These are phyloP conservation scores for Pichia sp. DNA, from an alignment of 1,139 yeast species.

Conservation along the genomic window DNA sequence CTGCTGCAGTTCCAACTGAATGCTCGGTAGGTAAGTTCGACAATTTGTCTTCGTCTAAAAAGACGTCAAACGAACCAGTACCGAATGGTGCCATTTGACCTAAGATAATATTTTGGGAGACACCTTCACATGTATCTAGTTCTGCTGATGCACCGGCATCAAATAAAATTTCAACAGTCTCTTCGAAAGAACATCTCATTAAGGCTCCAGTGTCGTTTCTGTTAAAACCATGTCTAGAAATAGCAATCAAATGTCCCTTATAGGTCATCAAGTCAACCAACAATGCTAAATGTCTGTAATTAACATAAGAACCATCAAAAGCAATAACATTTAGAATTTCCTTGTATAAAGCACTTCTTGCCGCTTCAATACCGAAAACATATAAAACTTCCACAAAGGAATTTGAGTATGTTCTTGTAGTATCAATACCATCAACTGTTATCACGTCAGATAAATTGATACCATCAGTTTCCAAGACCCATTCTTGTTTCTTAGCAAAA, in stretches of 20 bases:
- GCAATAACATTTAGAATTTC: constrained; percentile 97
- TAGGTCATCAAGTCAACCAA: constrained; percentile 98
- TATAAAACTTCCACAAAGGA: constrained; percentile 94
- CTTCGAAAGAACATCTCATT: constrained; percentile 99
- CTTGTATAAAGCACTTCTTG: constrained; percentile 86
- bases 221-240: constrained; percentile 99
- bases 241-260: constrained; percentile 97
- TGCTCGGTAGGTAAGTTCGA: constrained; percentile 56
- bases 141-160: constrained; percentile 99
- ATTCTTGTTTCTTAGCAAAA: constrained; percentile 82
- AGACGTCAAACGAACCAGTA: constrained; percentile 95
- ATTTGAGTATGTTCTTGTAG: constrained; percentile 85
- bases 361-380: constrained; percentile 97
- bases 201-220: constrained; percentile 98
- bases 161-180: constrained; percentile 92
- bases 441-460: constrained; percentile 93
- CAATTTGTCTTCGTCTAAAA: constrained; percentile 87
- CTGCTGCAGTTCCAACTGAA: constrained; percentile 33
- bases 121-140: constrained; percentile 96
- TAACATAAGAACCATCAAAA: constrained; percentile 98
- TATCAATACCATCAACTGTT: constrained; percentile 92
- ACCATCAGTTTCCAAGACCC: constrained; percentile 99
- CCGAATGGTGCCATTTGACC: constrained; percentile 99
- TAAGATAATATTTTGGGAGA: constrained; percentile 93
- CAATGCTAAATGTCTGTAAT: constrained; percentile 96